Percentiles rank a stretch among this genome's conserved stretches.
phyloP scores from a whole-genome alignment of 1,284 basidiomycete species.

The Rhodofomes roseus region DNA sequence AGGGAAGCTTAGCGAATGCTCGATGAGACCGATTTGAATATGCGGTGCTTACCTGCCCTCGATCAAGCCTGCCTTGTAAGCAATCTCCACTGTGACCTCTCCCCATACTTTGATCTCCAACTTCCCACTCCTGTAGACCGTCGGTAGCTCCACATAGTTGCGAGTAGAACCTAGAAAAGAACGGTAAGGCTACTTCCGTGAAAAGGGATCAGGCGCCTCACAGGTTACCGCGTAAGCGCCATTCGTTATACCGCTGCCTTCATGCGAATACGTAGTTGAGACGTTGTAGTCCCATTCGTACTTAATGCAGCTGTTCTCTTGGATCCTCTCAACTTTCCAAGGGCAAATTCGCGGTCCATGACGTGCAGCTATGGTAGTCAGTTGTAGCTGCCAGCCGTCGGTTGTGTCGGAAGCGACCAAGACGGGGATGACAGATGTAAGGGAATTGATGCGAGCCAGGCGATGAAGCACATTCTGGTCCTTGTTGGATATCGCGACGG shows the following conservation, averaged over 20 bases:
- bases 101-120: slow-evolving; percentile 27
- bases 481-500: slow-evolving; percentile 20
- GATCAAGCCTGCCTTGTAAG: slow-evolving; percentile 13
- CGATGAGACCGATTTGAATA: not conserved
- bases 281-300: slow-evolving; percentile 21
- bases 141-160: slow-evolving; percentile 27
- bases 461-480: slow-evolving; percentile 18
- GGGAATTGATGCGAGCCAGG: slow-evolving; percentile 23
- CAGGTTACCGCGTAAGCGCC: slow-evolving; percentile 22
- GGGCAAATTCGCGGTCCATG: slow-evolving; percentile 7
- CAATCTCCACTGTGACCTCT: slow-evolving; percentile 21
- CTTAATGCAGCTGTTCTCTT: slow-evolving; percentile 8
- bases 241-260: slow-evolving; percentile 19
- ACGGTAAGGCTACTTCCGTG: not conserved
- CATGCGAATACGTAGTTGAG: slow-evolving; percentile 24
- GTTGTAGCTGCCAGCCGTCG: slow-evolving; percentile 15
- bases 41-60: slow-evolving; percentile 20
- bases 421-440: slow-evolving; percentile 25
- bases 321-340: slow-evolving; percentile 10
- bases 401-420: slow-evolving; percentile 18
- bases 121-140: slow-evolving; percentile 19
- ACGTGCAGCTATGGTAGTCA: slow-evolving; percentile 17
- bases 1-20: not conserved
- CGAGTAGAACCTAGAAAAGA: slow-evolving; percentile 23
- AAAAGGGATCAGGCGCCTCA: slow-evolving; percentile 10